A percentile compares a stretch with the other conserved stretches of the same genome.
Evolutionary conservation across 345 rosid species (phyloP).

Genomic region (Heritiera fomes): DNA sequence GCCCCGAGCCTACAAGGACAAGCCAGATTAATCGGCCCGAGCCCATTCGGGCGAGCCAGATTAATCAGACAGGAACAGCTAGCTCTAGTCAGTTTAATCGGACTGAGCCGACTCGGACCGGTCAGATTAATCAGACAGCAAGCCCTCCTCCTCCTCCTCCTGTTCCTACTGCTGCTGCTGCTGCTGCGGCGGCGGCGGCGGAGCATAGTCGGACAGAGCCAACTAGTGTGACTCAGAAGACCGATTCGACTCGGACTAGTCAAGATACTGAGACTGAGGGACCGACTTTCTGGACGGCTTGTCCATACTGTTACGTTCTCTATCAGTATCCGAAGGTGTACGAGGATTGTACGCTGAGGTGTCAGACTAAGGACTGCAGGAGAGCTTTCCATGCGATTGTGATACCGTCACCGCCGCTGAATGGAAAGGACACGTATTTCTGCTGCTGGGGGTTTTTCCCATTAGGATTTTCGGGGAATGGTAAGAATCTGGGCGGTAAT

Average conservation of each 20-base stretch:
- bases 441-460: constrained; percentile 83
- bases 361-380: constrained; percentile 57
- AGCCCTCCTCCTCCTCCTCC: constrained; percentile 15
- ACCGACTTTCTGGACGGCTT: constrained; percentile 86
- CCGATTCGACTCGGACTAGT: constrained; percentile 28
- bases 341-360: constrained; percentile 68
- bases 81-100: constrained; percentile 6
- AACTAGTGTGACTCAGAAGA: constrained; percentile 12
- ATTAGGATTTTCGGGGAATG: constrained; percentile 53
- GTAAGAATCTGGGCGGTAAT: constrained; percentile 26
- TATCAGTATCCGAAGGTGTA: constrained; percentile 80
- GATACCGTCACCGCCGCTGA: constrained; percentile 62
- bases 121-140: constrained; percentile 18
- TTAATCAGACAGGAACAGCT: not conserved
- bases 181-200: too few relatives aligned
- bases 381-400: constrained; percentile 77
- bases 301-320: constrained; percentile 78
- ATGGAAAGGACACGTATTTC: constrained; percentile 62
- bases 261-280: constrained; percentile 30
- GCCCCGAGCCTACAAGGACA: constrained; percentile 3
- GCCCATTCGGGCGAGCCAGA: not conserved
- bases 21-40: constrained; percentile 14
- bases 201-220: constrained; percentile 26
- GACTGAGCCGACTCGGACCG: constrained; percentile 11
- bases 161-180: not conserved